Base-by-base conservation (phyloP, 2,329 filamentous ascomycete genomes). In the Xylaria sp. region DNA sequence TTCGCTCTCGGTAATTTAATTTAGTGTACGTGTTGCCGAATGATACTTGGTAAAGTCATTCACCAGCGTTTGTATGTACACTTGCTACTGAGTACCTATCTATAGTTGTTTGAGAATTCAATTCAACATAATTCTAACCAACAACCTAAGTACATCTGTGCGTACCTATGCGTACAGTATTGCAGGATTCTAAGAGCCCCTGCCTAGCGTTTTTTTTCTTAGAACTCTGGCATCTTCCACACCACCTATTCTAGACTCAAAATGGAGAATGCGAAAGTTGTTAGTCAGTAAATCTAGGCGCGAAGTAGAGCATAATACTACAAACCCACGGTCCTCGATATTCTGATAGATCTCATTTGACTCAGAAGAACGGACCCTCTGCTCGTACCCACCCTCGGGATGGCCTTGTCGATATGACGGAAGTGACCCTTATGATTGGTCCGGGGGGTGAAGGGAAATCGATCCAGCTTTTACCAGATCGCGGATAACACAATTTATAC, bases 171-270 rank as follows among this genome's bases (percentile, higher is more conserved):
- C 43, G 23, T 30, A 30, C n/a, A 30, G 46, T 20, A 25, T 52
- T 10, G 61, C 50, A 56, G 61, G 61, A 53, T 63, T 59, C 9
- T n/a, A n/a, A 12, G 45, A 30, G 28, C 36, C 65, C 67, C 55
- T 63, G 61, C 43, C 60, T 69, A 70, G 66, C 66, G 69, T 55
- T 36, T 61, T 69, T 66, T 15, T 39, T 39, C 15, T 57, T 52
- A 66, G 66, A 70, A 63, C 28, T 65, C 63, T 64, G 60, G 58
- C 60, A 61, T 60, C 46, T 65, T 70, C 53, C 57, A 58, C n/a
- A 7, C 55, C 23, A 58, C 20, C 10, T n/a, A 39, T 45, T 18
- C 23, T 34, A 32, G 34, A 48, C 15, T 20, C 15, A 34, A 13
- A 18, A 57, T 56, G 41, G 41, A 30, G n/a, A 53, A 43, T 60